phyloP scores from a whole-genome alignment of 345 rosid genomes.

The Hirschfeldia incana region DNA sequence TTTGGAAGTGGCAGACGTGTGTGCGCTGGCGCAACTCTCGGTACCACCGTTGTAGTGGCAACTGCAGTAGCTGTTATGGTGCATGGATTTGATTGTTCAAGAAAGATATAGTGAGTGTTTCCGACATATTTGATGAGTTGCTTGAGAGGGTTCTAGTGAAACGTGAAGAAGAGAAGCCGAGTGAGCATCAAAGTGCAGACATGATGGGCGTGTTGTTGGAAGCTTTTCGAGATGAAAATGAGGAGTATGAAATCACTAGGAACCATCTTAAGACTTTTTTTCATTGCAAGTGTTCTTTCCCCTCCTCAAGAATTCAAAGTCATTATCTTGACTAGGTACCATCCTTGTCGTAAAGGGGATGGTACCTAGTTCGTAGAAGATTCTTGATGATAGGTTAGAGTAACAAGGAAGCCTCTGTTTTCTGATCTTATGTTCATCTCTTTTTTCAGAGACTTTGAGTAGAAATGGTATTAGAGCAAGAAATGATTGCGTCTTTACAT shows the following conservation, averaged over 20 bases:
- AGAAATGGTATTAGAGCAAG: background rate
- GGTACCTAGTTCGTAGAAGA: background rate
- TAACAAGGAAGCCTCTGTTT: background rate
- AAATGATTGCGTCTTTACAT: background rate
- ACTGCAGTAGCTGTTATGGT: too few species aligned
- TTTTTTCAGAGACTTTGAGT: background rate
- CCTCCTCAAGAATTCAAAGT: background rate
- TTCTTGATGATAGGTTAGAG: background rate
- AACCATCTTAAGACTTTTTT: conserved; percentile 59
- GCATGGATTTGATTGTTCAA: background rate
- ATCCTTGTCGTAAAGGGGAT: too few species aligned
- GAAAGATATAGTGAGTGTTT: background rate
- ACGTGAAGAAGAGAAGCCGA: background rate
- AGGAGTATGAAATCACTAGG: conserved; percentile 56
- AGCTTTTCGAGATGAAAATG: conserved; percentile 52
- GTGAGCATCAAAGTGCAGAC: background rate
- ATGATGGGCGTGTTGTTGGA: background rate
- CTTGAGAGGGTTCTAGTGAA: background rate
- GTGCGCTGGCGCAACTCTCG: too few species aligned
- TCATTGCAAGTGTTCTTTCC: conserved; percentile 45
- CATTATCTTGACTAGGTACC: background rate
- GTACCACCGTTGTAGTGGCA: too few species aligned
- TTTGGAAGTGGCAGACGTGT: too few species aligned
- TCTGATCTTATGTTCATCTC: background rate
- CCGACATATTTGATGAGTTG: background rate